Evolutionary conservation across 1,284 basidiomycete genomes (phyloP).

Genomic region (Agaricales sp.): DNA sequence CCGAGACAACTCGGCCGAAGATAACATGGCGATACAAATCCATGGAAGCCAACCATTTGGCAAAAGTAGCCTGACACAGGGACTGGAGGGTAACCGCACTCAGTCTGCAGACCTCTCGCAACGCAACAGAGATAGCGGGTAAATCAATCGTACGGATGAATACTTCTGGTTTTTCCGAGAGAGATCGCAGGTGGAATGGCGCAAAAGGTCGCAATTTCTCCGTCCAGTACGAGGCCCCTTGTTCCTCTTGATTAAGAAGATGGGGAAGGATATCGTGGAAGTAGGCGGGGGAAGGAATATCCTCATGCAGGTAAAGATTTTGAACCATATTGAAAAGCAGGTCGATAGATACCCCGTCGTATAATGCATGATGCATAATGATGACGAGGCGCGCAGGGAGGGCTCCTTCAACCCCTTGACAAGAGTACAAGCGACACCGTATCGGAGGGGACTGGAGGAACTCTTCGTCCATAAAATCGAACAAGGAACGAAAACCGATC

Average conservation of each 20-base stretch:
- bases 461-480: slow-evolving; percentile 13
- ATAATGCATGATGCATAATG: slow-evolving; percentile 40
- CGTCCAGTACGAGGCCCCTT: slow-evolving; percentile 31
- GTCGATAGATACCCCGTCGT: slow-evolving; percentile 35
- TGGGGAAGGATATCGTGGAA: slow-evolving; percentile 15
- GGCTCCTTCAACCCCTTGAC: slow-evolving; percentile 5
- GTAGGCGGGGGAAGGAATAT: slow-evolving; percentile 14
- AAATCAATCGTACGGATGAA: not conserved
- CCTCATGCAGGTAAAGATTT: slow-evolving; percentile 19
- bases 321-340: slow-evolving; percentile 25
- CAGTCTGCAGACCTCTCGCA: not conserved
- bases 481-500: not conserved
- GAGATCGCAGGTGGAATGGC: slow-evolving; percentile 13
- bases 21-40: slow-evolving; percentile 26
- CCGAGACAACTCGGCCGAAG: slow-evolving; percentile 40
- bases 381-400: slow-evolving; percentile 21
- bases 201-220: slow-evolving; percentile 20
- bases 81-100: not conserved
- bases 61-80: slow-evolving; percentile 28
- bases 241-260: slow-evolving; percentile 22
- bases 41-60: slow-evolving; percentile 26
- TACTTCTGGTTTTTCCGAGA: not conserved
- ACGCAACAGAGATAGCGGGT: not conserved
- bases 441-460: slow-evolving; percentile 21
- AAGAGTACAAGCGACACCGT: slow-evolving; percentile 22